Evolutionary conservation across 306 rosid genomes (phyloP).

Genomic region (Inga laurina): DNA sequence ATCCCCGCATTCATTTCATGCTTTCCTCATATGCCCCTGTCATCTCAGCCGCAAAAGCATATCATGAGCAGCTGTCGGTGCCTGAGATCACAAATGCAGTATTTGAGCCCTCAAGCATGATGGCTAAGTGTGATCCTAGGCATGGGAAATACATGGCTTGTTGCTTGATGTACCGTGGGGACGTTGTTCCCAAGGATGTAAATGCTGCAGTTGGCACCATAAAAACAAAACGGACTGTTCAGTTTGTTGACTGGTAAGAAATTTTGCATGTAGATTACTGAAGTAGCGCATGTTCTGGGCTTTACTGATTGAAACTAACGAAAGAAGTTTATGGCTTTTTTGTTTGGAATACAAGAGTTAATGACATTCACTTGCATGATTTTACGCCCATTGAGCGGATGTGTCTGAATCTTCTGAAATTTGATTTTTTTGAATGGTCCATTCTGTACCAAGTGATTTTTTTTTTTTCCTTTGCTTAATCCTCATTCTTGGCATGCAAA

Average conservation of each 20-base stretch:
- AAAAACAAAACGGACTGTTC: conserved; percentile 94
- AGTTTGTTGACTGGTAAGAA: conserved; percentile 94
- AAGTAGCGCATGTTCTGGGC: neutral
- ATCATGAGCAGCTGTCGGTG: conserved; percentile 90
- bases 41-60: conserved; percentile 96
- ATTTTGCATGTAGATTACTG: neutral
- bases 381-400: neutral
- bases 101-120: conserved; percentile 97
- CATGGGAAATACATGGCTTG: conserved; percentile 99
- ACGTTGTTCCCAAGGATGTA: conserved; percentile 98
- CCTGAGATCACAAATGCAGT: conserved; percentile 99
- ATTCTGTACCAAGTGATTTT: neutral
- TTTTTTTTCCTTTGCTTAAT: neutral
- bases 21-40: conserved; percentile 96
- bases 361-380: neutral
- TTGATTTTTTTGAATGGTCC: neutral
- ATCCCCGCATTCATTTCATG: conserved; percentile 97
- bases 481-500: neutral
- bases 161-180: conserved; percentile 97
- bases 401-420: neutral
- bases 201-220: conserved; percentile 95
- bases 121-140: conserved; percentile 98
- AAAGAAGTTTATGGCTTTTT: neutral
- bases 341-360: neutral
- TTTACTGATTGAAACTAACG: neutral